Evolutionary conservation across 768 basidiomycete genomes (phyloP).

Genomic region (Tulasnella sp.): DNA sequence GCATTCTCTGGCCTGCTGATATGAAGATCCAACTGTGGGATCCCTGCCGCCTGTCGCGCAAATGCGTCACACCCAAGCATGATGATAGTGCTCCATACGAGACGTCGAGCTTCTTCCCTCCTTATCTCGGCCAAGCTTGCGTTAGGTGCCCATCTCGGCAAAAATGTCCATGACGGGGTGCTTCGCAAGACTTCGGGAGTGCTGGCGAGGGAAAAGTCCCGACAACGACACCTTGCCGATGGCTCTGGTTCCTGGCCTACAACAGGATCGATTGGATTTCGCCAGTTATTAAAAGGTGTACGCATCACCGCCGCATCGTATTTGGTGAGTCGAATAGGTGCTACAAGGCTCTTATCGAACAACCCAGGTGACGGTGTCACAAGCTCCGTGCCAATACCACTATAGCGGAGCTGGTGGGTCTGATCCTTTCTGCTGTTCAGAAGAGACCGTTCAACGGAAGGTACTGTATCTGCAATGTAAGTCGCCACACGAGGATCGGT

Average conservation of each 20-base stretch:
- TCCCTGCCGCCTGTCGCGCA: conserved; percentile 3
- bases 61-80: conserved; percentile 6
- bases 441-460: neutral
- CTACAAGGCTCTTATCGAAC: no score
- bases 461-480: conserved; percentile 4
- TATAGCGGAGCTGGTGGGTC: no score
- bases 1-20: conserved; percentile 15
- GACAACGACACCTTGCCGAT: neutral
- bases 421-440: neutral
- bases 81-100: conserved; percentile 18
- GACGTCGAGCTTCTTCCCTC: conserved; percentile 14
- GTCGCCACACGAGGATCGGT: conserved; percentile 3
- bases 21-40: conserved; percentile 10
- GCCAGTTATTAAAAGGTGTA: no score
- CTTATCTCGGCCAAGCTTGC: conserved; percentile 11
- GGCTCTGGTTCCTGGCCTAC: no score
- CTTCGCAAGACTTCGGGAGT: neutral
- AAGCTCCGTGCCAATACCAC: no score
- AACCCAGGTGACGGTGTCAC: no score
- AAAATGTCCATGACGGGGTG: conserved; percentile 14
- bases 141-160: conserved; percentile 15
- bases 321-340: no score
- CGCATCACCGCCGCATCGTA: no score
- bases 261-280: neutral
- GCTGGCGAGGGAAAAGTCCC: neutral